Conservation (phyloP, 129 eudicot genomes). For the Dittrichia graveolens region DNA sequence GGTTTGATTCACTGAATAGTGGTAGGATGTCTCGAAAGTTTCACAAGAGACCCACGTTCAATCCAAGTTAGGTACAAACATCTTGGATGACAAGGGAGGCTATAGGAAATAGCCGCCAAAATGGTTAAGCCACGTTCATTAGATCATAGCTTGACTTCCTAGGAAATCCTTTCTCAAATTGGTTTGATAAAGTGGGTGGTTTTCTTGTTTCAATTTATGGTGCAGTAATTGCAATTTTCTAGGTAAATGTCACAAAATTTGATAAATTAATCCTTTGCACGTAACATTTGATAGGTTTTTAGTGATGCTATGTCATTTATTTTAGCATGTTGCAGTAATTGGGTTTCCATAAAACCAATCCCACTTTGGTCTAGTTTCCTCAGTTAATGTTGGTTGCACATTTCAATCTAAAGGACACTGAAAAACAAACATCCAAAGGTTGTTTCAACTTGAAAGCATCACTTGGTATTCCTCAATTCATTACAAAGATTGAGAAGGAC, state of each 20-base stretch:
- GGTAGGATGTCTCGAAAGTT: too few relatives aligned
- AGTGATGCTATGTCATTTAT: too few relatives aligned
- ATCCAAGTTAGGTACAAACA: too few relatives aligned
- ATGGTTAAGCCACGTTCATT: too few relatives aligned
- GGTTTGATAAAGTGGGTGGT: background rate
- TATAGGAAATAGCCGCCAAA: too few relatives aligned
- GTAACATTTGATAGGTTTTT: too few relatives aligned
- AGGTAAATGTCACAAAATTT: background rate
- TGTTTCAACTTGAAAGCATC: background rate
- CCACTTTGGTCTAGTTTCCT: background rate
- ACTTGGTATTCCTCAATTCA: background rate
- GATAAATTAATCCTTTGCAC: too few relatives aligned
- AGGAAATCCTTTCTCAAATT: too few relatives aligned
- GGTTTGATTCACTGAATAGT: background rate
- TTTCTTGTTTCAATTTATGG: background rate
- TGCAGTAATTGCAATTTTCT: background rate
- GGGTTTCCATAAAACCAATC: background rate
- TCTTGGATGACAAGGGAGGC: too few relatives aligned
- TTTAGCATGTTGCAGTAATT: too few relatives aligned
- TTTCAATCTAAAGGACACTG: background rate
- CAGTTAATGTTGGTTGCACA: background rate
- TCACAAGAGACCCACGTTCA: too few relatives aligned
- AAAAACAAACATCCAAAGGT: background rate
- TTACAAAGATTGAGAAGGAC: background rate
- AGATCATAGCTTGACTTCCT: background rate